Conservation (phyloP, 176 grass and related monocot species). For the Avena eriantha region DNA sequence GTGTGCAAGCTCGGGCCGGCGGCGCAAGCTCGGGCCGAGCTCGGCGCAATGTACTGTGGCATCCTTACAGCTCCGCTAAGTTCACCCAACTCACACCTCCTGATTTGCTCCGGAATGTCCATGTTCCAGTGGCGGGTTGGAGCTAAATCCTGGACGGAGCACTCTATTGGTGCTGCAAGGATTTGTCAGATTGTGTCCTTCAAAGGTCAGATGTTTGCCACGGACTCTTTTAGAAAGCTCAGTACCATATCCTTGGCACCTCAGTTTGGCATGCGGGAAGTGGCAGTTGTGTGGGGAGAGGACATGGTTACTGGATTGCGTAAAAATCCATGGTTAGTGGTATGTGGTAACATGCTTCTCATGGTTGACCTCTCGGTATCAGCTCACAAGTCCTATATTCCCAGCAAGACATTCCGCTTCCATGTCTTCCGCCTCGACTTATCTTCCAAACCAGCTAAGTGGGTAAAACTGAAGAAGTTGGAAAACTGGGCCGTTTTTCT, state of each 20-base stretch:
- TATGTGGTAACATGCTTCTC: too few species aligned
- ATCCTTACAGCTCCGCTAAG: conserved; percentile 49
- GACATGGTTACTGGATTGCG: background rate
- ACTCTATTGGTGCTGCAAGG: background rate
- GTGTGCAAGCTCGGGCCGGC: too few species aligned
- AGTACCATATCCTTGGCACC: conserved; percentile 34
- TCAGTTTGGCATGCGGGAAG: conserved; percentile 30
- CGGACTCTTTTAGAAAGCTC: conserved; percentile 6
- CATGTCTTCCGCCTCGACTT: conserved; percentile 39
- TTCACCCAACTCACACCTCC: conserved; percentile 44
- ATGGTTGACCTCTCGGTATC: too few species aligned
- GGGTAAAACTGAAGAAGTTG: background rate
- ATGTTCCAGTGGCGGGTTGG: conserved; percentile 57
- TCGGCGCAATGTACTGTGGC: conserved; percentile 35
- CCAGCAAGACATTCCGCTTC: too few species aligned
- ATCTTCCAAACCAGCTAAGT: conserved; percentile 18
- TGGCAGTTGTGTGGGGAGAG: conserved; percentile 19
- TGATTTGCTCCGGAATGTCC: conserved; percentile 24
- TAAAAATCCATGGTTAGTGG: conserved; percentile 20
- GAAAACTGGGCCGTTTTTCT: too few species aligned
- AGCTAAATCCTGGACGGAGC: conserved; percentile 34
- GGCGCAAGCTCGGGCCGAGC: too few species aligned
- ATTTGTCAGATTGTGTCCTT: conserved; percentile 28
- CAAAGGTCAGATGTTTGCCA: conserved; percentile 19
- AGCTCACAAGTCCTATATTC: too few species aligned